Evolutionary conservation across 2,329 filamentous ascomycete genomes (phyloP).

Genomic region (Colletotrichum tropicale): DNA sequence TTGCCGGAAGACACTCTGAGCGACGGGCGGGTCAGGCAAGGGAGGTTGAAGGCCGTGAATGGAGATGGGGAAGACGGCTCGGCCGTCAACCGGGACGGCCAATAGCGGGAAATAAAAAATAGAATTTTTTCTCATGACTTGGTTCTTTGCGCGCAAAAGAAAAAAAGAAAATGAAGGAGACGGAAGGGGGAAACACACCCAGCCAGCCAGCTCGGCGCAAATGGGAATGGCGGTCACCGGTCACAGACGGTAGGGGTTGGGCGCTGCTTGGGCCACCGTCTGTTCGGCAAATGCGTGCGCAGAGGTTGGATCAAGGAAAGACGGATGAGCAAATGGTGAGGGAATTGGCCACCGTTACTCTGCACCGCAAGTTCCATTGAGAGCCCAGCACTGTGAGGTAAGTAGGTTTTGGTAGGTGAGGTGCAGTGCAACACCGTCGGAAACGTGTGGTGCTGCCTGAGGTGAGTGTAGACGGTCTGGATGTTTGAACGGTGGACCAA

Average conservation of each 20-base stretch:
- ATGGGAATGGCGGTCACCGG: constrained; percentile 15
- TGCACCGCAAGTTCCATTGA: not conserved
- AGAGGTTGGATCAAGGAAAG: constrained; percentile 29
- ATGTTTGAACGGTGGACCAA: not conserved
- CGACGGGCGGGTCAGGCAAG: constrained; percentile 7
- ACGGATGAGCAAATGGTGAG: constrained; percentile 63
- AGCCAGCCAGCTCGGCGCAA: not conserved
- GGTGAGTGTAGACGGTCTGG: not conserved
- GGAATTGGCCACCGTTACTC: constrained; percentile 43
- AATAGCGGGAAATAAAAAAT: not conserved
- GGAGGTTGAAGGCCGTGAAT: not conserved
- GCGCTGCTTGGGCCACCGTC: not conserved
- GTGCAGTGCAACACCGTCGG: not conserved
- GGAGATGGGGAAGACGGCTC: not conserved
- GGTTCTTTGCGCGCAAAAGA: not conserved
- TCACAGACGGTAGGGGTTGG: constrained; percentile 18
- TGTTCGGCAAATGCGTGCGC: constrained; percentile 1
- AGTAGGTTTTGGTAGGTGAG: too few species aligned
- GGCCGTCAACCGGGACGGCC: constrained; percentile 3
- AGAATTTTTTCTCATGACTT: not conserved
- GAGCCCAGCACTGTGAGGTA: not conserved
- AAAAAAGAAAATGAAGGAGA: not conserved
- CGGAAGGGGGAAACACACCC: not conserved
- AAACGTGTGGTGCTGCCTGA: not conserved
- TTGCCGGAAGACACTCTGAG: constrained; percentile 14